phyloP scores from a whole-genome alignment of 352 stramenopile species.

The Globisporangium takayamanum region DNA sequence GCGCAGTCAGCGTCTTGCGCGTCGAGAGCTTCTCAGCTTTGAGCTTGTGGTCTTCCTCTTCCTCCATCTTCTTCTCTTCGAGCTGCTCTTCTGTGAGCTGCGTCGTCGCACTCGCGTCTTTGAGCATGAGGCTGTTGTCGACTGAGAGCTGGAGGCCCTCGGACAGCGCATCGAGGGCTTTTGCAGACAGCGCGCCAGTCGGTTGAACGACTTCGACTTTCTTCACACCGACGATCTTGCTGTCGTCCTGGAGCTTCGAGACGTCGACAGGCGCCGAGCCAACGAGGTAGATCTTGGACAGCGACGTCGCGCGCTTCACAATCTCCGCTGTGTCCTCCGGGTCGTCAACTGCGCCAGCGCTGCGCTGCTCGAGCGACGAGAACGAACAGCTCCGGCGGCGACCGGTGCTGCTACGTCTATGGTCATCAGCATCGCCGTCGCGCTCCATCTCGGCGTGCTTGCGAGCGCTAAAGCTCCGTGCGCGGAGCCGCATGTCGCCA shows the following conservation, averaged over 20 bases:
- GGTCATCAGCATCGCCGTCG: slow-evolving; percentile 7
- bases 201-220: slow-evolving; percentile 70
- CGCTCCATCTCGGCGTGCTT: slow-evolving; percentile 25
- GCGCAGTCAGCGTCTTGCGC: slow-evolving; percentile 48
- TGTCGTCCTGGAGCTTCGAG: slow-evolving; percentile 69
- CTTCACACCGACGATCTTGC: slow-evolving; percentile 69
- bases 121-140: slow-evolving; percentile 40
- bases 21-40: slow-evolving; percentile 67
- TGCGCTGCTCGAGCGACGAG: slow-evolving; percentile 27
- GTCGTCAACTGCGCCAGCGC: slow-evolving; percentile 8
- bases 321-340: slow-evolving; percentile 40
- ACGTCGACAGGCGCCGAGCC: slow-evolving; percentile 78
- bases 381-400: slow-evolving; percentile 66
- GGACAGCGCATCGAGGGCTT: slow-evolving; percentile 72
- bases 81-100: slow-evolving; percentile 71
- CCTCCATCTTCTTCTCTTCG: slow-evolving; percentile 85
- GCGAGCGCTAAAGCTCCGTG: slow-evolving; percentile 46
- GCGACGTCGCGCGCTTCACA: slow-evolving; percentile 56
- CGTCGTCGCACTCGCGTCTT: slow-evolving; percentile 12
- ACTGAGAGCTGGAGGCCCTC: slow-evolving; percentile 68
- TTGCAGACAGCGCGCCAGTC: slow-evolving; percentile 63
- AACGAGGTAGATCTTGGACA: slow-evolving; percentile 83
- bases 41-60: slow-evolving; percentile 81
- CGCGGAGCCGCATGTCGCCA: slow-evolving; percentile 20
- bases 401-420: slow-evolving; percentile 8